Base-by-base conservation (phyloP, 192 early-diverging fungal genomes). In the Podila horticola region DNA sequence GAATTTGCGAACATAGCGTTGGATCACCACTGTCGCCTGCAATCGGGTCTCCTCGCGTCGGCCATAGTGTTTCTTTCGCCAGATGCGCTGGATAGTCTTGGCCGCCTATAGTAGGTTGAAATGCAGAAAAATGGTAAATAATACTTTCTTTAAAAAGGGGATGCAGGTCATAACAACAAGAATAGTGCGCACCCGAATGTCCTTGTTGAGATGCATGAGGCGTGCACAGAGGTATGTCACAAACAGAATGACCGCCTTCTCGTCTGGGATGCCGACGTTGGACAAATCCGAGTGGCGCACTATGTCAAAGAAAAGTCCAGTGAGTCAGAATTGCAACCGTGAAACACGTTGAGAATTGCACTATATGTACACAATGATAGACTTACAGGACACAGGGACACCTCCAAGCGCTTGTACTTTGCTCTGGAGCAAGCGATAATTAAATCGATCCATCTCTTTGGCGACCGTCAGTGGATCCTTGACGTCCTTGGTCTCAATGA, bases 211-310 rank as follows among this genome's bases (percentile, higher is more conserved):
- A 58, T 84, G 83, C 68, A 84, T 84, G 33, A 84, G 58, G 24
- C 83, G 61, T 19, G 83, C 74, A 51, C 83, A 84, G 49, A 84
- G 67, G 58, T 84, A 84, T 3, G 83, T 70, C n/a, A 84, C 83
- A 52, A 77, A 84, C 11, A 77, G 28, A 52, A 84, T 84, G 26
- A 84, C 74, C 0, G 75, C 74, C 67, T 84, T 84, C 49, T 84
- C 83, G 22, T 84, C 83, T 10, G 83, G 83, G 19, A 84, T 67
- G 20, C 83, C 83, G 26, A 84, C 58, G 31, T 72, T 69, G 8
- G 71, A 79, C 67, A 84, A 67, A 38, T 84, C 83, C 29, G 70
- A 38, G 49, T 84, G 72, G 33, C 83, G 75, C 55, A 84, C 83
- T 83, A 48, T 62, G 8, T 20, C 22, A 63, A 36, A n/a, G 24